A percentile compares a stretch with the other conserved stretches of the same genome.
phyloP scores from a whole-genome alignment of 495 filamentous ascomycete genomes.

The Beverwykella pulmonaria region DNA sequence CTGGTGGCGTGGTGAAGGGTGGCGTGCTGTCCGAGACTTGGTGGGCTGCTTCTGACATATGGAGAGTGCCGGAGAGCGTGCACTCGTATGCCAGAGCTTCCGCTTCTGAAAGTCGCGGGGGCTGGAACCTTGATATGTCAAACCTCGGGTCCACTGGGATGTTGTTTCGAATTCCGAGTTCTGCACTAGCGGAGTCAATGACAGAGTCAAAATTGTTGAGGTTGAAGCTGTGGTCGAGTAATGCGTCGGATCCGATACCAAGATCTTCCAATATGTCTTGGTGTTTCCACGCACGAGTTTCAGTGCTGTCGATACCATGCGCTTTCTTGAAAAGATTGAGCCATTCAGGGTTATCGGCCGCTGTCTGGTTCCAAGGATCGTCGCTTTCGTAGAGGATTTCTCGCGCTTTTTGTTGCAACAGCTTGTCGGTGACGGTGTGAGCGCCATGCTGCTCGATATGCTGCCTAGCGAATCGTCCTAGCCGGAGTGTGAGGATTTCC shows the following conservation, averaged over 20 bases:
- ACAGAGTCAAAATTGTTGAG: slow-evolving; percentile 9
- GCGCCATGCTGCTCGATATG: slow-evolving; percentile 34
- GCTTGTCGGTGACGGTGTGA: slow-evolving; percentile 42
- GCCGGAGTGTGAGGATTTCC: slow-evolving; percentile 47
- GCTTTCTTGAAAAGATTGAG: slow-evolving; percentile 49
- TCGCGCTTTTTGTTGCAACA: slow-evolving; percentile 46
- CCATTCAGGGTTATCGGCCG: slow-evolving; percentile 50
- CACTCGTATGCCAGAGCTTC: slow-evolving; percentile 15
- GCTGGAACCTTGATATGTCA: neutral
- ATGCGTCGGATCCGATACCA: slow-evolving; percentile 12
- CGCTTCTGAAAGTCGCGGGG: neutral
- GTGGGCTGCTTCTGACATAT: neutral
- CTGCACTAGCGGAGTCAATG: neutral
- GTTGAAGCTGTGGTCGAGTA: slow-evolving; percentile 27
- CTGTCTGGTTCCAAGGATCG: slow-evolving; percentile 49
- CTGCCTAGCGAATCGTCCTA: slow-evolving; percentile 45
- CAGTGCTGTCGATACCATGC: slow-evolving; percentile 32
- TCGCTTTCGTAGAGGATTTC: slow-evolving; percentile 46
- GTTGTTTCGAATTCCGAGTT: neutral
- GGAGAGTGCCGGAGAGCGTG: slow-evolving; percentile 10
- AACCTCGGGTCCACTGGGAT: neutral
- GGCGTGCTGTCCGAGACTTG: neutral
- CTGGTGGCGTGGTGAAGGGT: neutral
- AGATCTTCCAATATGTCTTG: slow-evolving; percentile 34
- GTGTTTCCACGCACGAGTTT: neutral